Base-by-base conservation (phyloP, 176 grass and related monocot genomes). In the Aegilops longissima region DNA sequence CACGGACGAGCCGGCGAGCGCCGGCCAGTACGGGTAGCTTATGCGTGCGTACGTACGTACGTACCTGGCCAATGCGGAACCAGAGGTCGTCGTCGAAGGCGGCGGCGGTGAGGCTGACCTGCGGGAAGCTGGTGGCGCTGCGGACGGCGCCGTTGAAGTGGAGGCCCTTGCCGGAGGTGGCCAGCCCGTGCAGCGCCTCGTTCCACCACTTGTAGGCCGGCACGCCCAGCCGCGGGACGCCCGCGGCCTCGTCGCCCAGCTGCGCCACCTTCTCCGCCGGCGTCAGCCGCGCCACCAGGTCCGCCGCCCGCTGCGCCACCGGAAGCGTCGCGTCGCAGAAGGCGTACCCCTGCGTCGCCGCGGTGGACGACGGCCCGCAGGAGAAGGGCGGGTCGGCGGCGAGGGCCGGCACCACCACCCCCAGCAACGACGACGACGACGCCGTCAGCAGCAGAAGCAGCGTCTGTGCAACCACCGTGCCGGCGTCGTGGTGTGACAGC, bases 201-300 rank as follows among this genome's bases (percentile, higher is more conserved):
- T 82, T 90, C 95, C 95, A 95, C 95, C 95, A 98, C 84, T 90
- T 90, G 86, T 94, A 98, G 9, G 73, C 12, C 14, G 91, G 93
- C 9, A 95, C 73, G 5, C 81, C 91, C 11, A 98, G 93, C 33
- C 95, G 76, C 2, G 80, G 65, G 17, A 98, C 69, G 0, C 80
- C 87, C 0, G 66, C 2, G 0, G 93, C 76, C 12, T 76, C 23
- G 61, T 98, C 91, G 0, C 93, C 95, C 8, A 98, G 82, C 81
- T 88, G 87, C 12, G 85, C 59, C 3, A 86, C 73, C 70, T 95
- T 95, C 89, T 98, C 93, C 14, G 88, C 73, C 4, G 78, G 0
- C n/a, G 91, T 95, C 66, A 95, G 17, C 42, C 81, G 89, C 1
- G 81, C 44, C 36, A 98, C 85, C 24, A 98, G 87, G 82, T 98